Conservation (phyloP, 2,329 filamentous ascomycete species). For the Pseudogymnoascus sp. region DNA sequence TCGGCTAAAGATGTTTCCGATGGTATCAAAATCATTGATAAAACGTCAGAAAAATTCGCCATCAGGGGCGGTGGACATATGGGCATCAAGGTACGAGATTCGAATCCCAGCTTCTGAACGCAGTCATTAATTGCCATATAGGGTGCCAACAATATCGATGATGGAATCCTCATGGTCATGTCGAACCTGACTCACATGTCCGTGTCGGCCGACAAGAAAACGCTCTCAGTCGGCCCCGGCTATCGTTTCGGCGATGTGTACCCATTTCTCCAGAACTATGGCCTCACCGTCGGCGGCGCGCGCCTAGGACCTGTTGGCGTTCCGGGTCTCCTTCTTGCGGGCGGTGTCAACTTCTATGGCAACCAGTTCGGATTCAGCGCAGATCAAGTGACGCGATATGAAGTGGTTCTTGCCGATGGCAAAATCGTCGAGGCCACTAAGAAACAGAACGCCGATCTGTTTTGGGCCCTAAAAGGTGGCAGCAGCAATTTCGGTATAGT, state of each 20-base stretch:
- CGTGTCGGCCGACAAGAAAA: constrained; percentile 20
- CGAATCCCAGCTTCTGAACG: neutral
- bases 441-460: constrained; percentile 40
- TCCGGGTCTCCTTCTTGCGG: constrained; percentile 33
- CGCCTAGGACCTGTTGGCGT: constrained; percentile 30
- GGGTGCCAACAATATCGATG: constrained; percentile 29
- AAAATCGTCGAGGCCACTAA: constrained; percentile 38
- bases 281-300: constrained; percentile 28
- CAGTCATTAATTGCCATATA: neutral
- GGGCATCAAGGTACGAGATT: neutral
- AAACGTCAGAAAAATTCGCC: constrained; percentile 6
- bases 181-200: constrained; percentile 25
- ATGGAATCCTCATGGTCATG: constrained; percentile 28
- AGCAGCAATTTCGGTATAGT: constrained; percentile 48
- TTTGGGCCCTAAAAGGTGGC: constrained; percentile 45
- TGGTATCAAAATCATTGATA: constrained; percentile 8
- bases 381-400: constrained; percentile 14
- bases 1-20: constrained; percentile 11
- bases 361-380: neutral
- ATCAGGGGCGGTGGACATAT: constrained; percentile 13
- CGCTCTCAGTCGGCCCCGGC: constrained; percentile 23
- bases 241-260: constrained; percentile 26
- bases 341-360: constrained; percentile 22
- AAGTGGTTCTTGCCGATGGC: constrained; percentile 45
- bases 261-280: constrained; percentile 22